These are phyloP conservation scores for Pyrenochaeta sp. DNA, from an alignment of 2,329 filamentous ascomycete species.

Conservation along the genomic window DNA sequence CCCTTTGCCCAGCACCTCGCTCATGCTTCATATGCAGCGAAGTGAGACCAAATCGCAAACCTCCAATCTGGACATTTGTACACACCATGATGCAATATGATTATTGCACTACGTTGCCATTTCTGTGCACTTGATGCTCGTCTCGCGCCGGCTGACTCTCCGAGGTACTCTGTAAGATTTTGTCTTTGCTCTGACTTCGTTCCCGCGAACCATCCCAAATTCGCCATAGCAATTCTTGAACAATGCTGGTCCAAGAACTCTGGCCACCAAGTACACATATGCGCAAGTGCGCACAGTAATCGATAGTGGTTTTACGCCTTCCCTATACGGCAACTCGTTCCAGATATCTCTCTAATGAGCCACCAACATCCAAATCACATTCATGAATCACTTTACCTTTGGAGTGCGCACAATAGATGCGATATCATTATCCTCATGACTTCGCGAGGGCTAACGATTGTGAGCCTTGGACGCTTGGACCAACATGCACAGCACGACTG, in stretches of 20 bases:
- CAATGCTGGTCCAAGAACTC: not conserved
- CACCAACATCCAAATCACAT: not conserved
- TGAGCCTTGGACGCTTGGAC: constrained; percentile 15
- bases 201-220: not conserved
- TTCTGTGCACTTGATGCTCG: too few species aligned
- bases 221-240: not conserved
- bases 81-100: too few species aligned
- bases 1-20: too few species aligned
- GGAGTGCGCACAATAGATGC: too few species aligned
- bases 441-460: not conserved
- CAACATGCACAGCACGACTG: constrained; percentile 18
- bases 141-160: too few species aligned
- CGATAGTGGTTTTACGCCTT: constrained; percentile 2
- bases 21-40: too few species aligned
- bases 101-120: too few species aligned
- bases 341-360: not conserved
- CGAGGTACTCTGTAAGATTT: too few species aligned
- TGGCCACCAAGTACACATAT: not conserved
- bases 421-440: not conserved
- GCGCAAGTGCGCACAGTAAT: constrained; percentile 18
- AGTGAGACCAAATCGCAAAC: too few species aligned
- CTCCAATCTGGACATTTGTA: too few species aligned
- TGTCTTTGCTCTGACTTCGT: not conserved
- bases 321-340: constrained; percentile 4
- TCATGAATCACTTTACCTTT: not conserved